Base-by-base conservation (phyloP, 2,329 filamentous ascomycete genomes). In the Corniculantispora saksenae region DNA sequence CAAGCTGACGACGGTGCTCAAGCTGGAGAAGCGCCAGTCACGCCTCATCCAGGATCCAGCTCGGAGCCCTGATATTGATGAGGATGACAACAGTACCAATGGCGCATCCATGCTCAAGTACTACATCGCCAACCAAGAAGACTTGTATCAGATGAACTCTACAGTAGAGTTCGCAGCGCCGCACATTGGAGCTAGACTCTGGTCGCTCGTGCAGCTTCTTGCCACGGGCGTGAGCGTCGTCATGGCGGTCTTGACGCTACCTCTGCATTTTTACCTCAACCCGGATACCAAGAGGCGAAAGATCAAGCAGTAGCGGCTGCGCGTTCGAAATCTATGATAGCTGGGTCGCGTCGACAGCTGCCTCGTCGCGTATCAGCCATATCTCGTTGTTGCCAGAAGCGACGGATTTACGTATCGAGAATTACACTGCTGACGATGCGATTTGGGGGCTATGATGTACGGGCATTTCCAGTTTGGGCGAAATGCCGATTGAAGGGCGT, bases 111-210 rank as follows among this genome's bases (percentile, higher is more conserved):
- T 58, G 19, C 54, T 58, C 8, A 50, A 45, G 17, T 95, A 93
- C 78, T 91, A 89, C 73, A 94, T 97, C 68, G 76, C 82, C 8
- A 84, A 82, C 21, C 93, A 97, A 74, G 89, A 96, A 69, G 93
- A 97, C 73, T 78, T 94, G 9, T 97, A 97, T 72, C 91, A 94
- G 71, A 82, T 87, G 1, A 89, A 88, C 57, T 90, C 97, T 69
- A 89, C 89, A 67, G 80, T 94, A 67, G 89, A 89, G 70, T 95
- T 96, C 72, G 70, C 94, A 21, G 71, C 85, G 19, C 87, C 90
- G 13, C 83, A 85, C 0, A 77, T 89, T 0, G 87, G 86, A 0
- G 77, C 81, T 9, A 72, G 85, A 27, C 75, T 93, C 1, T 81
- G 85, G 76, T 68, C 83, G 3, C 12, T 71, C 0, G 90, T 85